Evolutionary conservation across 2,329 filamentous ascomycete species (phyloP), one percentile per base, ranked within the genome.

Genomic region (Diaporthe australafricana): DNA sequence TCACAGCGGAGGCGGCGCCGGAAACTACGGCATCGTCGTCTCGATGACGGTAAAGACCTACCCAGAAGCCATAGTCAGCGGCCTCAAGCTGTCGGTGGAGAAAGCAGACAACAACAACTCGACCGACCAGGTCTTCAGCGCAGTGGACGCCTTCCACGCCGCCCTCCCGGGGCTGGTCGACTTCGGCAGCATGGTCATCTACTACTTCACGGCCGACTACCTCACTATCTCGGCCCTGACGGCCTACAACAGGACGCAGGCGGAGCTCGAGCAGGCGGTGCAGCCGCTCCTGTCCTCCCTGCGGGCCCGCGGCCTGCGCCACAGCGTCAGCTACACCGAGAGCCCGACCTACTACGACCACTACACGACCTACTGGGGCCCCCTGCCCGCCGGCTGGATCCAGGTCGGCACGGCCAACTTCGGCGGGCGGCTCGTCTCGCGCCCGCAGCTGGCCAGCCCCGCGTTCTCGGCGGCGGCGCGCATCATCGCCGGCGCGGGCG

Each of bases 1-100:
- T 12, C 11, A 38, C 20, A 57, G 83, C n/a, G 86, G 86, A 17
- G 85, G 81, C 2, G 84, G 84, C 25, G 77, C 77, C 8, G 81
- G 79, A 42, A 83, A 80, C 40, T 82, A 80, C 67, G 81, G 80
- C 40, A 77, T 82, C 11, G 79, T 82, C n/a, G 74, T 77, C 55
- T 78, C 76, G 56, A 73, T 78, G 71, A 78, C 76, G 1, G 73
- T 78, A 5, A 74, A 71, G 57, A 75, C 77, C 8, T 74, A 77
- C 66, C 73, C 75, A 5, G 77, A 77, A 47, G 55, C 71, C 2
- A 70, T 52, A 2, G 73, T 77, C 25, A 73, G 75, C 53, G 77
- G 77, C 11, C 75, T 75, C 22, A 69, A 67, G 1, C 73, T 78
- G 27, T 45, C 62, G 1, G 22, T 78, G 6, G 73, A 71, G 12